These are phyloP conservation scores for Lobosporangium transversale DNA, from an alignment of 192 early-diverging fungal genomes.

Conservation along the genomic window DNA sequence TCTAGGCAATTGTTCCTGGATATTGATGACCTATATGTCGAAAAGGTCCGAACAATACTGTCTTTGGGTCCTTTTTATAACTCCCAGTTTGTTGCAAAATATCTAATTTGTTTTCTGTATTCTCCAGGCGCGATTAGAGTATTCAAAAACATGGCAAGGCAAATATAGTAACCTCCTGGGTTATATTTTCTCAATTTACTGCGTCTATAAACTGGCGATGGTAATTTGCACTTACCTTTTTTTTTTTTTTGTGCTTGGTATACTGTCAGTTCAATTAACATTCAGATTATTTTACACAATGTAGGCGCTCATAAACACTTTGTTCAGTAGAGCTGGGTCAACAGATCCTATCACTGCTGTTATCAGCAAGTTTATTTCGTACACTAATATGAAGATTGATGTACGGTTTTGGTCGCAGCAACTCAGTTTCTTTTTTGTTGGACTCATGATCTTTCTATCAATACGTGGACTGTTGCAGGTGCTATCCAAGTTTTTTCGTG, in stretches of 20 bases:
- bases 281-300: too few species aligned
- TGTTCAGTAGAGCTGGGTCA: constrained; percentile 77
- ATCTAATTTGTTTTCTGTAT: background rate
- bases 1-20: constrained; percentile 77
- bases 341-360: constrained; percentile 86
- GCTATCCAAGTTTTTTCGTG: constrained; percentile 70
- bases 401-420: constrained; percentile 90
- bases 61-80: background rate
- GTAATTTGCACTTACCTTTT: too few species aligned
- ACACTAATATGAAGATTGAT: constrained; percentile 75
- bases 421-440: constrained; percentile 91
- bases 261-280: too few species aligned
- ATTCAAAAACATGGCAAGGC: constrained; percentile 78
- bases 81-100: background rate
- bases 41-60: constrained; percentile 58
- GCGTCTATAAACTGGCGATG: constrained; percentile 88
- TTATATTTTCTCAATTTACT: constrained; percentile 88
- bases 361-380: constrained; percentile 75
- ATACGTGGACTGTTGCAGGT: constrained; percentile 89
- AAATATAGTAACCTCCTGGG: constrained; percentile 85
- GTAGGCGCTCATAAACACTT: constrained; percentile 79
- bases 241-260: too few species aligned
- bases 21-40: constrained; percentile 84
- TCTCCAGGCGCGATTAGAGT: constrained; percentile 60
- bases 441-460: constrained; percentile 88